Percentiles rank a stretch among this genome's conserved stretches.
Evolutionary conservation across 2,329 filamentous ascomycete species (phyloP).

Genomic region (Fusarium vanettenii): DNA sequence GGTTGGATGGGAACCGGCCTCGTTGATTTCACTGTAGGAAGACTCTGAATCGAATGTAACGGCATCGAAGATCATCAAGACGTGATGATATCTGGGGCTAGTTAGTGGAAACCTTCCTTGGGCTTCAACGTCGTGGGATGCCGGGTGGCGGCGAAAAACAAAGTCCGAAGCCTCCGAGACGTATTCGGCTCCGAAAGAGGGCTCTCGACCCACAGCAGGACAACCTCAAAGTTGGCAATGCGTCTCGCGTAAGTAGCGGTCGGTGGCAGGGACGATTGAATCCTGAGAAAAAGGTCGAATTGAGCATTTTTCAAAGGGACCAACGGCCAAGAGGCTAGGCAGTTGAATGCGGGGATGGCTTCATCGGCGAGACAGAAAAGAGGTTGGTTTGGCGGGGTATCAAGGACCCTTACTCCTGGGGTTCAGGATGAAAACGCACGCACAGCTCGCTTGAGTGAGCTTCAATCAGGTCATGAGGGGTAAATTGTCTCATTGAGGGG

Average conservation of each 20-base stretch:
- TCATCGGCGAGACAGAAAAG: not conserved
- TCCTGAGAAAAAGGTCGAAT: constrained; percentile 15
- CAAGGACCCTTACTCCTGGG: constrained; percentile 19
- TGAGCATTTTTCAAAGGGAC: not conserved
- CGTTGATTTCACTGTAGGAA: constrained; percentile 2
- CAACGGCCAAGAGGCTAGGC: not conserved
- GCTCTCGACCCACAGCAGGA: not conserved
- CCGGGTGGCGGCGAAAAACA: constrained; percentile 1
- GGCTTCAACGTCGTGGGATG: not conserved
- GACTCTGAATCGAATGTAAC: constrained; percentile 13
- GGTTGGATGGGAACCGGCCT: constrained; percentile 2
- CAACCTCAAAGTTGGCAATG: constrained; percentile 17
- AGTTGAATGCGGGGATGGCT: constrained; percentile 1
- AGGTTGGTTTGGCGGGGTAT: constrained; percentile 28
- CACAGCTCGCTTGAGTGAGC: constrained; percentile 1
- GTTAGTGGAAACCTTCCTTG: not conserved
- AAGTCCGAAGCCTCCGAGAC: constrained; percentile 5
- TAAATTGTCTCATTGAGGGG: not conserved
- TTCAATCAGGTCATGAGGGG: constrained; percentile 1
- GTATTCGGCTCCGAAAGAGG: constrained; percentile 2
- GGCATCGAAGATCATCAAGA: constrained; percentile 24
- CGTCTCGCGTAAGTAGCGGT: constrained; percentile 2
- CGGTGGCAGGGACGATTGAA: not conserved
- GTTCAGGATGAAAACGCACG: not conserved
- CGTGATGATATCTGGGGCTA: not conserved